Conservation (phyloP, 305 asterid genomes). For the Ilex paraguariensis region DNA sequence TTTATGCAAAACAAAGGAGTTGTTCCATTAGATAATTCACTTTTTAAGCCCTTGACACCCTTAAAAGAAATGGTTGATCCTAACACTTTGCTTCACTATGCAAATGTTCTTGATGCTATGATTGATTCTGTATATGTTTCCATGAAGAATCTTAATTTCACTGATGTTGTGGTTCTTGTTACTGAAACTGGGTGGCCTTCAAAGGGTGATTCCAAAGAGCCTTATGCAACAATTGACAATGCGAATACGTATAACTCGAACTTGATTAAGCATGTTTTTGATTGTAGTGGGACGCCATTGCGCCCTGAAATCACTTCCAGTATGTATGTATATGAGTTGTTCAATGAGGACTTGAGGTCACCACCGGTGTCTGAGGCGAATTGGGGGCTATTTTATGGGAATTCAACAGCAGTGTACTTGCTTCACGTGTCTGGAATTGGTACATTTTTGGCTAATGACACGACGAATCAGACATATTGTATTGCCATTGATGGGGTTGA, state of each 20-base stretch:
- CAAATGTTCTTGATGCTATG: slow-evolving; percentile 95
- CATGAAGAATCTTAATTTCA: slow-evolving; percentile 79
- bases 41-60: slow-evolving; percentile 93
- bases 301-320: slow-evolving; percentile 88
- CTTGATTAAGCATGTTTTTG: slow-evolving; percentile 76
- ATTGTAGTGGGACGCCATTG: slow-evolving; percentile 77
- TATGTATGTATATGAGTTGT: slow-evolving; percentile 80
- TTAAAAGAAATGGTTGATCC: slow-evolving; percentile 98
- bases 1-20: slow-evolving; percentile 98
- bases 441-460: slow-evolving; percentile 84
- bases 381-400: slow-evolving; percentile 92
- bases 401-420: slow-evolving; percentile 87
- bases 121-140: slow-evolving; percentile 90
- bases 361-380: slow-evolving; percentile 87
- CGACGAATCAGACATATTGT: slow-evolving; percentile 88
- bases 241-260: slow-evolving; percentile 88
- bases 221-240: slow-evolving; percentile 84
- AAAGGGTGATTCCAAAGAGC: slow-evolving; percentile 86
- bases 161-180: slow-evolving; percentile 74
- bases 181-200: slow-evolving; percentile 99
- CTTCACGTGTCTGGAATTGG: slow-evolving; percentile 96
- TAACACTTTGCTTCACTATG: slow-evolving; percentile 82
- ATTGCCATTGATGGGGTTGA: slow-evolving; percentile 70
- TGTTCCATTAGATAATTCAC: slow-evolving; percentile 79
- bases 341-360: slow-evolving; percentile 91